These are phyloP conservation scores for Leccinum sublutescens DNA, from an alignment of 768 basidiomycete genomes.

Conservation along the genomic window DNA sequence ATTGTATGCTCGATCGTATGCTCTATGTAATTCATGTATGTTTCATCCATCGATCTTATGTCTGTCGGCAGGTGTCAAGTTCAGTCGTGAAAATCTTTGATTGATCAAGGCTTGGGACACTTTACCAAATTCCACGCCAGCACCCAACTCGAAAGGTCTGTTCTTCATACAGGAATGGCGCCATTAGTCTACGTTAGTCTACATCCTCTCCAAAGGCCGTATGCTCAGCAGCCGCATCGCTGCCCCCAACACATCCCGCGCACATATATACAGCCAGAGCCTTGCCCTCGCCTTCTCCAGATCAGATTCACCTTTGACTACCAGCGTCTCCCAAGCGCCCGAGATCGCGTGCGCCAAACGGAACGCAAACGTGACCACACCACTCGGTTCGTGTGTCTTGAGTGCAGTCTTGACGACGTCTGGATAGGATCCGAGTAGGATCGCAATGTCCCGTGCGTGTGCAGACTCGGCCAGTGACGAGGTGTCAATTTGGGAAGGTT, in stretches of 20 bases:
- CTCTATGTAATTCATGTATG: not conserved
- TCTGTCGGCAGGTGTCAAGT: not conserved
- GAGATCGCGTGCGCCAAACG: conserved; percentile 84
- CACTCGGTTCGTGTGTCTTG: conserved; percentile 84
- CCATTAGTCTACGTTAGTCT: conserved; percentile 8
- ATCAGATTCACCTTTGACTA: conserved; percentile 82
- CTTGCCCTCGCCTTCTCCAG: conserved; percentile 75
- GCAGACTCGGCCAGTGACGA: conserved; percentile 61
- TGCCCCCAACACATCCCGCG: conserved; percentile 84
- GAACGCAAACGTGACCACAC: conserved; percentile 89
- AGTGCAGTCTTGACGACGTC: conserved; percentile 86
- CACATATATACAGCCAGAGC: conserved; percentile 85
- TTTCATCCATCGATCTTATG: not conserved
- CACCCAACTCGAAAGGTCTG: too few relatives aligned
- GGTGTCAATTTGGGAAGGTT: conserved; percentile 65
- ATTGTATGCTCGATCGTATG: not conserved
- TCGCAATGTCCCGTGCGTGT: conserved; percentile 80
- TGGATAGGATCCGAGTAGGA: conserved; percentile 88
- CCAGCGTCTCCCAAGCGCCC: conserved; percentile 87
- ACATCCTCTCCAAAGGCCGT: conserved; percentile 93
- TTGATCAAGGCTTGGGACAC: not conserved
- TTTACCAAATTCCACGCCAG: too few relatives aligned
- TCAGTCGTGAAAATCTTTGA: not conserved
- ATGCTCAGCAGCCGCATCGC: conserved; percentile 88
- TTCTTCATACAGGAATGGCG: too few relatives aligned